A percentile compares a stretch with the other conserved stretches of the same genome.
Conservation (phyloP, 2,329 filamentous ascomycete species). For the Alternaria tenuissima region DNA sequence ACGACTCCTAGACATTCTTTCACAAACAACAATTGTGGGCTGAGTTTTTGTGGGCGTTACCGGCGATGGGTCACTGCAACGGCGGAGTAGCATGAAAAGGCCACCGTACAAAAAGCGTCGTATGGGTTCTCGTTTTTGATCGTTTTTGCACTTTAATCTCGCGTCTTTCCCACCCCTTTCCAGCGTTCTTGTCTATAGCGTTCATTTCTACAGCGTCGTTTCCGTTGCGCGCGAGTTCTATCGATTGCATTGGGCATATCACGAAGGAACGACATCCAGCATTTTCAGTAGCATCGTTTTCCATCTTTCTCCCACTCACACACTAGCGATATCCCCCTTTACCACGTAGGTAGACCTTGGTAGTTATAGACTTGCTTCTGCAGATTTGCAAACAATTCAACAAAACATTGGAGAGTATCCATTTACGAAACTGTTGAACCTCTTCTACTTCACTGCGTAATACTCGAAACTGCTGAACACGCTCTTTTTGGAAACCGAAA, state of each 20-base stretch:
- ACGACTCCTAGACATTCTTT: not conserved
- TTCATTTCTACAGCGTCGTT: not conserved
- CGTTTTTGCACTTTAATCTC: not conserved
- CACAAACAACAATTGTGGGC: not conserved
- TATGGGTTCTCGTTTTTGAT: conserved; percentile 2
- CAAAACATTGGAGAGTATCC: not conserved
- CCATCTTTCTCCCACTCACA: conserved; percentile 1
- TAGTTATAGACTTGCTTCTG: conserved; percentile 5
- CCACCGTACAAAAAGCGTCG: not conserved
- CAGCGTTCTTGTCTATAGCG: conserved; percentile 17
- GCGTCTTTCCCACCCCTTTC: not conserved
- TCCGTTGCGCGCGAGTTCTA: not conserved
- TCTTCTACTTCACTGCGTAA: not conserved
- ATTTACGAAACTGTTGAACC: not conserved
- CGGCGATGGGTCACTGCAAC: not conserved
- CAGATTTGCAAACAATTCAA: conserved; percentile 1
- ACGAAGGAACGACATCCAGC: conserved; percentile 34
- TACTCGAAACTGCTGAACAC: not conserved
- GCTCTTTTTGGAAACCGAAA: not conserved
- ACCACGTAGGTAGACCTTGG: conserved; percentile 2
- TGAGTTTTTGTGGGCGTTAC: not conserved
- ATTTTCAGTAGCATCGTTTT: conserved; percentile 17
- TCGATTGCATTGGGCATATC: conserved; percentile 6
- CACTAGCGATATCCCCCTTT: conserved; percentile 3
- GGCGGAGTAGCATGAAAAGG: not conserved